phyloP scores from a whole-genome alignment of 352 stramenopile species.

The Aphanomyces cochlioides region DNA sequence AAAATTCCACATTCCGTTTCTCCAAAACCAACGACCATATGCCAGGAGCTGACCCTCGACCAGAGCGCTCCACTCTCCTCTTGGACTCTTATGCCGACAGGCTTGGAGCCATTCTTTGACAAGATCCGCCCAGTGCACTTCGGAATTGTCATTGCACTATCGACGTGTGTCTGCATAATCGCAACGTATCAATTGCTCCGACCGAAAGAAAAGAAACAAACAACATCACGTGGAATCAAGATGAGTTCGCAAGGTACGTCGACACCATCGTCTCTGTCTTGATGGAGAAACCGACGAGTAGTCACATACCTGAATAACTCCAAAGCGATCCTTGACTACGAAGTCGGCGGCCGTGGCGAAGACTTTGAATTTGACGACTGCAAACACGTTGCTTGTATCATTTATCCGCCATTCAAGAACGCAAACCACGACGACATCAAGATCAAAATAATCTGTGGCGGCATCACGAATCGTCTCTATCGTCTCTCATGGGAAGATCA shows the following conservation, averaged over 20 bases:
- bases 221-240: background rate
- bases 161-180: slow-evolving; percentile 17
- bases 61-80: background rate
- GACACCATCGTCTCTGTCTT: no score
- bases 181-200: slow-evolving; percentile 9
- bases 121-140: slow-evolving; percentile 17
- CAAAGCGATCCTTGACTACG: slow-evolving; percentile 63
- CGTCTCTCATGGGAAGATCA: slow-evolving; percentile 66
- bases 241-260: background rate
- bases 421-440: slow-evolving; percentile 58
- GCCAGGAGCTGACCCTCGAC: background rate
- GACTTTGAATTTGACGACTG: slow-evolving; percentile 74
- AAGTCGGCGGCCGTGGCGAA: slow-evolving; percentile 50
- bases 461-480: slow-evolving; percentile 93
- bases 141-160: slow-evolving; percentile 5
- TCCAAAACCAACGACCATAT: background rate
- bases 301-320: slow-evolving; percentile 81
- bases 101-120: slow-evolving; percentile 5
- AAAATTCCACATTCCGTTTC: background rate
- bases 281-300: slow-evolving; percentile 24
- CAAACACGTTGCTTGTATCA: slow-evolving; percentile 67
- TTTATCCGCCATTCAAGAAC: slow-evolving; percentile 58
- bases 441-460: slow-evolving; percentile 84
- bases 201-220: background rate
- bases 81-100: slow-evolving; percentile 1